Evolutionary conservation across 345 rosid genomes (phyloP).

Genomic region (Cardiospermum halicacabum): DNA sequence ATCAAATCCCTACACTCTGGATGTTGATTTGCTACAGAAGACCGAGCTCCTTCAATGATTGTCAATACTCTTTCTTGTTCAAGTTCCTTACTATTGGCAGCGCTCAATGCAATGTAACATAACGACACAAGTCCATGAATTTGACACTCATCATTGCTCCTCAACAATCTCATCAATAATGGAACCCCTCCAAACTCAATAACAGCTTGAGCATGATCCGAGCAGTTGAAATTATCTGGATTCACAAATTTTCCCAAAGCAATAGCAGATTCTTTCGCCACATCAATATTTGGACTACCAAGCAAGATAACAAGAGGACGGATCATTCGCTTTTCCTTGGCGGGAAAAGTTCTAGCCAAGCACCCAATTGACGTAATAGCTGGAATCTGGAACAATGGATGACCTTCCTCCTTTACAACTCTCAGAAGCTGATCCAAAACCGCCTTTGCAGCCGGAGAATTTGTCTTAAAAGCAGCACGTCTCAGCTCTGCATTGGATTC

Average conservation of each 20-base stretch:
- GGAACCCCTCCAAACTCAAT: constrained; percentile 53
- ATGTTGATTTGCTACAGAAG: constrained; percentile 32
- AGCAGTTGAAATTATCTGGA: constrained; percentile 46
- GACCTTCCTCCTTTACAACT: constrained; percentile 36
- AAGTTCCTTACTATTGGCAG: constrained; percentile 52
- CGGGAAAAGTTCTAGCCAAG: constrained; percentile 56
- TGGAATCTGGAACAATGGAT: constrained; percentile 30
- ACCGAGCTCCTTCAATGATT: constrained; percentile 46
- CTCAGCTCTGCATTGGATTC: constrained; percentile 48
- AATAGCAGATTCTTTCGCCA: constrained; percentile 46
- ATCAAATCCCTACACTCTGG: constrained; percentile 49
- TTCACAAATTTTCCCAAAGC: constrained; percentile 51
- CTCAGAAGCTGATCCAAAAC: constrained; percentile 52
- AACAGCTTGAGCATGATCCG: constrained; percentile 49
- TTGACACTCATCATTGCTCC: constrained; percentile 31
- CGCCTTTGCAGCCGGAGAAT: constrained; percentile 59
- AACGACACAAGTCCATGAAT: constrained; percentile 35
- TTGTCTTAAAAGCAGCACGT: constrained; percentile 51
- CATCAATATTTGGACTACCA: constrained; percentile 22
- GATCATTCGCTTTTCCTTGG: constrained; percentile 44
- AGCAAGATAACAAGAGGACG: constrained; percentile 42
- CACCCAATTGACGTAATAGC: constrained; percentile 49
- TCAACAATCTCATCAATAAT: constrained; percentile 34
- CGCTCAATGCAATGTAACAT: constrained; percentile 48
- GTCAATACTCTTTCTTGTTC: constrained; percentile 50